Percentiles rank a stretch among this genome's conserved stretches.
These are phyloP conservation scores for Sporobolomyces roseus DNA, from an alignment of 768 basidiomycete genomes.

Conservation along the genomic window DNA sequence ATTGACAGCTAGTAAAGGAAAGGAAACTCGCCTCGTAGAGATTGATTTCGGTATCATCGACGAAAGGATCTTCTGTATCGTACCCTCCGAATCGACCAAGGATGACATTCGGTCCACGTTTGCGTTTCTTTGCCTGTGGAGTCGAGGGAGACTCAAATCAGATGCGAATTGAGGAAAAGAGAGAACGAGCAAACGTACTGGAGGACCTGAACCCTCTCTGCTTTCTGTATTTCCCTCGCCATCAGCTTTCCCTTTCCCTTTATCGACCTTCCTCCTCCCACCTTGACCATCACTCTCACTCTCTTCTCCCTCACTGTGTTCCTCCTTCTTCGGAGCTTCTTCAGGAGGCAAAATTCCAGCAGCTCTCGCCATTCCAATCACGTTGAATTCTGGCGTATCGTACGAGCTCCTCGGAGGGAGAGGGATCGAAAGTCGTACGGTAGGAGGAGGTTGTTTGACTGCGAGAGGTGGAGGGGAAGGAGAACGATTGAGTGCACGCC, in stretches of 20 bases:
- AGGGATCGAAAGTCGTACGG: constrained; percentile 21
- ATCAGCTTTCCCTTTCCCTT: constrained; percentile 16
- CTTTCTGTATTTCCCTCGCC: neutral
- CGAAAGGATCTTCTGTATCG: constrained; percentile 87
- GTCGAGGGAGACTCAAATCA: too few relatives aligned
- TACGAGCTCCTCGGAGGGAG: constrained; percentile 12
- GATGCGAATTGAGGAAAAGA: neutral
- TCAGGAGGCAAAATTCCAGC: constrained; percentile 15
- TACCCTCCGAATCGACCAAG: constrained; percentile 66
- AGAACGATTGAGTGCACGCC: neutral
- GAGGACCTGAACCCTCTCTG: too few relatives aligned
- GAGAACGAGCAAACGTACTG: neutral
- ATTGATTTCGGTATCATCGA: constrained; percentile 91
- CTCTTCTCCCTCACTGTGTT: constrained; percentile 8
- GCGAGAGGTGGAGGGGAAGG: constrained; percentile 25
- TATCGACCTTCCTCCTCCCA: constrained; percentile 12
- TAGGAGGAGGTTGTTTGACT: constrained; percentile 13
- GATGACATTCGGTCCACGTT: constrained; percentile 38
- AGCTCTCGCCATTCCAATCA: constrained; percentile 23
- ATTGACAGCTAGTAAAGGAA: too few relatives aligned
- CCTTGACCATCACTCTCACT: constrained; percentile 29
- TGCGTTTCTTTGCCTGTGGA: constrained; percentile 29
- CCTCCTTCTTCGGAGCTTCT: constrained; percentile 12
- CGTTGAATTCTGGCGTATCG: constrained; percentile 22
- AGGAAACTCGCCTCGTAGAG: constrained; percentile 61